Percentiles rank a stretch among this genome's conserved stretches.
Conservation (phyloP, 352 stramenopile species). For the Saprolegnia diclina region DNA sequence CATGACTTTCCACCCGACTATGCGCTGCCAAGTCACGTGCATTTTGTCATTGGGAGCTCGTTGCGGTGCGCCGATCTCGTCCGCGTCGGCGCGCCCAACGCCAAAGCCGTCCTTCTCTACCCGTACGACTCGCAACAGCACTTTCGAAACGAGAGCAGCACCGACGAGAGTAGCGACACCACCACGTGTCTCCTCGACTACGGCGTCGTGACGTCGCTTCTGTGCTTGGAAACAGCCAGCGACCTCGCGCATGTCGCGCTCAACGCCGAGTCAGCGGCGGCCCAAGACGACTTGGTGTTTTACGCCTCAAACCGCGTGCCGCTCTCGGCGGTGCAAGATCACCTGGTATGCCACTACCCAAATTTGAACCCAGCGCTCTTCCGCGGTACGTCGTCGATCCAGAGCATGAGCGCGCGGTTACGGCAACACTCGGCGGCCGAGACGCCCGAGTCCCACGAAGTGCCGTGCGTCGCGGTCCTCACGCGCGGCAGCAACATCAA, state of each 20-base stretch:
- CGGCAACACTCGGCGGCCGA: constrained; percentile 14
- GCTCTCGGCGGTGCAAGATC: constrained; percentile 35
- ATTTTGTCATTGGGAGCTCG: constrained; percentile 39
- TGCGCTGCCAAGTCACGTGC: constrained; percentile 39
- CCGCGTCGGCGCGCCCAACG: constrained; percentile 39
- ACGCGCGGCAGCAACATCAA: constrained; percentile 24
- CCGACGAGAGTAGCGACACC: constrained; percentile 36
- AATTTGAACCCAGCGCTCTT: constrained; percentile 34
- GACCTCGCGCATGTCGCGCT: not conserved
- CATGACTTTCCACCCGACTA: constrained; percentile 22
- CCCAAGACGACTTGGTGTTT: constrained; percentile 15
- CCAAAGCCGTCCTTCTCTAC: constrained; percentile 46
- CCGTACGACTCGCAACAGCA: constrained; percentile 42
- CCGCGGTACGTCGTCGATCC: not conserved
- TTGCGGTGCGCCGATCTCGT: constrained; percentile 52
- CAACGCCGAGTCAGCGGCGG: not conserved
- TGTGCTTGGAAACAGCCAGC: constrained; percentile 27
- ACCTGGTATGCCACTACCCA: constrained; percentile 47
- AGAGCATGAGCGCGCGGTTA: constrained; percentile 15
- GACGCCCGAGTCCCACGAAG: not conserved
- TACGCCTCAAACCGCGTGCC: not conserved
- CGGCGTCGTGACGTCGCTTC: constrained; percentile 58
- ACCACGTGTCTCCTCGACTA: constrained; percentile 53
- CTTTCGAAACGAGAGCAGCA: not conserved
- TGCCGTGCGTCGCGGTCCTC: constrained; percentile 14